phyloP scores from a whole-genome alignment of 371 early-diverging fungal genomes.

The Syncephalastrum contaminatum region DNA sequence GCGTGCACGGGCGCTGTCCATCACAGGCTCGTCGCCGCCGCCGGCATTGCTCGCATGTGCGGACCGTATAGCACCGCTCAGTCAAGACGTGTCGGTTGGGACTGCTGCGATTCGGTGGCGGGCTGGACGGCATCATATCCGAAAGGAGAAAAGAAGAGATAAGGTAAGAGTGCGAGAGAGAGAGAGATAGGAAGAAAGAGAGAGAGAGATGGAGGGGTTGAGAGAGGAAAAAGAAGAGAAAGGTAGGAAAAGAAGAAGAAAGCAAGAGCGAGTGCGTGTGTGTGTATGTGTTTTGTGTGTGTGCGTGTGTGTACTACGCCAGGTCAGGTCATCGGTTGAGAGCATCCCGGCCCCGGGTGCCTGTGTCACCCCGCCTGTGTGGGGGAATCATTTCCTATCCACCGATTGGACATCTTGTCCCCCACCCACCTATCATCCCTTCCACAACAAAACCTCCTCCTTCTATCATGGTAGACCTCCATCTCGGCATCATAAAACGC shows the following conservation, averaged over 20 bases:
- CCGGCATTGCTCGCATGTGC: conserved; percentile 27
- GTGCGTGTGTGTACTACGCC: neutral
- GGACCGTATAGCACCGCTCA: conserved; percentile 22
- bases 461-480: too few relatives aligned
- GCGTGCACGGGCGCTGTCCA: conserved; percentile 24
- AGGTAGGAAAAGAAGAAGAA: conserved; percentile 1
- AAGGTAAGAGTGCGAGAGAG: neutral
- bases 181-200: conserved; percentile 23
- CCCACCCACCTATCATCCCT: too few relatives aligned
- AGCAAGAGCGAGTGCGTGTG: neutral
- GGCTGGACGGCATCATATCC: conserved; percentile 18
- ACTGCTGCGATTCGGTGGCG: conserved; percentile 18
- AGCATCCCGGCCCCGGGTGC: too few relatives aligned
- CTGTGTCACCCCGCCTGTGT: too few relatives aligned
- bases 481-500: too few relatives aligned
- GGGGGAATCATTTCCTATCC: too few relatives aligned
- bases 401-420: neutral
- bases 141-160: conserved; percentile 23
- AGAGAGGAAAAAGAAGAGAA: neutral
- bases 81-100: conserved; percentile 21
- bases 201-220: neutral
- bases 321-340: neutral
- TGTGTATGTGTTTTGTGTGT: too few relatives aligned
- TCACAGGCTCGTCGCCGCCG: conserved; percentile 23
- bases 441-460: too few relatives aligned